Conservation (phyloP, 352 stramenopile species). For the Blastocystis sp. region DNA sequence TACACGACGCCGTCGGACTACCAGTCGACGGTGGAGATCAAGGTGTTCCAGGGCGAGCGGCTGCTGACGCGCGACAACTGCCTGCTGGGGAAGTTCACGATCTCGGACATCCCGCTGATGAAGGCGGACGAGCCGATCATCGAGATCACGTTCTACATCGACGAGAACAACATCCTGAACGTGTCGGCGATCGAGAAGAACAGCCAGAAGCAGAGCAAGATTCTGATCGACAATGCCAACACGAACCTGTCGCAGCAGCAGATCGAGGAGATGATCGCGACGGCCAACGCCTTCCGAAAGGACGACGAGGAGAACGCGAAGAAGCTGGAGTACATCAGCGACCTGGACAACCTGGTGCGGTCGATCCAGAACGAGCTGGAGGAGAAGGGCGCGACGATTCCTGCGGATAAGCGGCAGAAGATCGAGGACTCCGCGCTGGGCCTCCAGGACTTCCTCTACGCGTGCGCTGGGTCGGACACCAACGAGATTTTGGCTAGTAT, state of each 20-base stretch:
- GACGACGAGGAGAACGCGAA: slow-evolving; percentile 79
- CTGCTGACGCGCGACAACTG: slow-evolving; percentile 81
- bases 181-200: slow-evolving; percentile 87
- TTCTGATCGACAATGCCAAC: slow-evolving; percentile 90
- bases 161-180: slow-evolving; percentile 85
- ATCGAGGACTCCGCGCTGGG: slow-evolving; percentile 75
- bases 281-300: slow-evolving; percentile 85
- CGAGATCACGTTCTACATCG: slow-evolving; percentile 80
- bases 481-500: slow-evolving; percentile 28
- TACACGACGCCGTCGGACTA: slow-evolving; percentile 84
- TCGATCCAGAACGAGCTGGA: slow-evolving; percentile 79
- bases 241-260: slow-evolving; percentile 84
- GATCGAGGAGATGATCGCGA: slow-evolving; percentile 86
- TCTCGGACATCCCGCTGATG: slow-evolving; percentile 78
- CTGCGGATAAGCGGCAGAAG: slow-evolving; percentile 77
- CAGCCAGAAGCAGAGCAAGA: slow-evolving; percentile 87
- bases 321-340: slow-evolving; percentile 80
- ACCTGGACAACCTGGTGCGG: slow-evolving; percentile 84
- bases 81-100: slow-evolving; percentile 81
- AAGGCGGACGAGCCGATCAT: slow-evolving; percentile 78
- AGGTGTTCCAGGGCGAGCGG: slow-evolving; percentile 84
- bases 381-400: slow-evolving; percentile 79
- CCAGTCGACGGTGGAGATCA: slow-evolving; percentile 82
- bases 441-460: slow-evolving; percentile 52
- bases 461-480: slow-evolving; percentile 12